phyloP scores from a whole-genome alignment of 176 grass and related monocot genomes.

The Typha latifolia region DNA sequence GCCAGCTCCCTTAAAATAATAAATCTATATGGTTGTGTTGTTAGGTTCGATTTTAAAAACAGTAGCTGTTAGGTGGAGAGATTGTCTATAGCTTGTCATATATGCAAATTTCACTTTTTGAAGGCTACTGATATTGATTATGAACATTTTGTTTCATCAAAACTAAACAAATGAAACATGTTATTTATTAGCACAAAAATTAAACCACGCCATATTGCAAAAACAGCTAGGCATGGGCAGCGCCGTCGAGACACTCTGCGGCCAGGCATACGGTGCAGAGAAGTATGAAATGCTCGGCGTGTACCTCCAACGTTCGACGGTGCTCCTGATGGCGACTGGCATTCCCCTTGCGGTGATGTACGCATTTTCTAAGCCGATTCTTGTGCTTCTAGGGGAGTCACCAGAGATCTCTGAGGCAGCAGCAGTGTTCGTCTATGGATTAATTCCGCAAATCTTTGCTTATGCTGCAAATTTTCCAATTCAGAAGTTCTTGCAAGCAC shows the following conservation, averaged over 20 bases:
- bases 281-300: conserved; percentile 81
- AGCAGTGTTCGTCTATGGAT: conserved; percentile 54
- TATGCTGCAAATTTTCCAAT: conserved; percentile 82
- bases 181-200: no score
- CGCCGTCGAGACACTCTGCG: conserved; percentile 88
- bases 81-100: no score
- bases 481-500: conserved; percentile 86
- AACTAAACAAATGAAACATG: no score
- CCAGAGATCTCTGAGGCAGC: conserved; percentile 69
- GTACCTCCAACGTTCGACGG: conserved; percentile 64
- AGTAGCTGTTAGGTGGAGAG: no score
- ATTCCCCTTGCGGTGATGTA: conserved; percentile 64
- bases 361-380: conserved; percentile 57
- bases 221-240: conserved; percentile 81
- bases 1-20: no score
- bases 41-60: no score
- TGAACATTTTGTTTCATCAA: no score
- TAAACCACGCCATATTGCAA: no score
- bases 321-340: conserved; percentile 66
- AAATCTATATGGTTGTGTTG: no score
- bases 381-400: conserved; percentile 56
- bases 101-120: no score
- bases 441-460: conserved; percentile 95
- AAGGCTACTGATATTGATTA: no score
- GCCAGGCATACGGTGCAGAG: conserved; percentile 67